phyloP scores from a whole-genome alignment of 2,329 filamentous ascomycete species.

The Cytospora mali region DNA sequence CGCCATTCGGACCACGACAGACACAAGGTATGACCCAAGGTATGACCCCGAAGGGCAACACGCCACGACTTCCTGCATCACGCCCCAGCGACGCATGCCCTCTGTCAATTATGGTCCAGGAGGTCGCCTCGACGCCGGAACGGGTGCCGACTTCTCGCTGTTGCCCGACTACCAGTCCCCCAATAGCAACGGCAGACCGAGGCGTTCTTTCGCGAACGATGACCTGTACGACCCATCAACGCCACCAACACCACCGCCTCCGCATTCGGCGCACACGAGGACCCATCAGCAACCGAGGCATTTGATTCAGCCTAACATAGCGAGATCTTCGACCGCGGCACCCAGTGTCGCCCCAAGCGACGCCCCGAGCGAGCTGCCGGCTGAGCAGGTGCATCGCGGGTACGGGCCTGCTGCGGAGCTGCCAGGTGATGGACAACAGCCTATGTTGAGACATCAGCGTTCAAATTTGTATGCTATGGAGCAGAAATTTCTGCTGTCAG shows the following conservation, averaged over 20 bases:
- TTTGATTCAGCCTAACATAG: too few relatives aligned
- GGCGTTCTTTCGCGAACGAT: not conserved
- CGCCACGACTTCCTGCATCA: too few relatives aligned
- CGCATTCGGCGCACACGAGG: slow-evolving; percentile 7
- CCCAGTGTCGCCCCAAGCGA: not conserved
- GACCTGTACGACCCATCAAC: slow-evolving; percentile 3
- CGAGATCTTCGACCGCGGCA: too few relatives aligned
- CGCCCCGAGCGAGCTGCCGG: slow-evolving; percentile 6
- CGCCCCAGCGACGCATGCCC: not conserved
- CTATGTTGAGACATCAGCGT: not conserved
- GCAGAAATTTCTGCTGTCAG: slow-evolving; percentile 9
- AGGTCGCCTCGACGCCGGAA: slow-evolving; percentile 11
- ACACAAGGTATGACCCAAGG: too few relatives aligned
- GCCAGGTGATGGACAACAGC: not conserved
- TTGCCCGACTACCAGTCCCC: slow-evolving; percentile 1
- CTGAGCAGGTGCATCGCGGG: slow-evolving; percentile 1
- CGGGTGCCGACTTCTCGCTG: slow-evolving; percentile 12
- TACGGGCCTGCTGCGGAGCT: slow-evolving; percentile 4
- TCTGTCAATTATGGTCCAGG: slow-evolving; percentile 13
- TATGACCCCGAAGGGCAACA: too few relatives aligned
- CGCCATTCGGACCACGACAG: not conserved
- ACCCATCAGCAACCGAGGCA: too few relatives aligned
- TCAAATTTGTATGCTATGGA: not conserved
- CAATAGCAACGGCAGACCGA: too few relatives aligned
- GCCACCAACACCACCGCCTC: slow-evolving; percentile 4